Base-by-base conservation (phyloP, 768 basidiomycete species). In the Rhodotorula paludigena region DNA sequence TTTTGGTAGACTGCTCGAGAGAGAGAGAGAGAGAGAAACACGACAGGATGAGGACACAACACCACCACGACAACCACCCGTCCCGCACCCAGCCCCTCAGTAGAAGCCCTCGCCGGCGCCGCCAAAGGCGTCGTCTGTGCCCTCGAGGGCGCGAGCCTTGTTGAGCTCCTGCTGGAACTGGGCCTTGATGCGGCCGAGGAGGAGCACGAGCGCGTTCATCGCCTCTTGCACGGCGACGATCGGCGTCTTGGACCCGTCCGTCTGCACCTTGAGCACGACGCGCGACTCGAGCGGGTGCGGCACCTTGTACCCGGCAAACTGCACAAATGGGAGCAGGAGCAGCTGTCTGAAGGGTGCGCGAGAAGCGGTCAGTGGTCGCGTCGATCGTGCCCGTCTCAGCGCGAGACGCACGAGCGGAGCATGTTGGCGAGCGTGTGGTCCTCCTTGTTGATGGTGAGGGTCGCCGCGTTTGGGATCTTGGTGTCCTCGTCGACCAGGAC, bases 301-400 rank as follows among this genome's bases (percentile, higher is more conserved):
- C 45, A 92, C 91, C 81, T 93, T 92, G 86, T 98, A 98, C 3
- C 96, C 96, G 2, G 93, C 93, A 77, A 98, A 98, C 68, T 92
- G 86, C 72, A 97, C 86, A 72, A 86, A 83, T 11, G 90, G 88
- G 84, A 89, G 88, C 14, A 86, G 80, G 41, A 97, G 86, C 36
- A 98, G 87, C 83, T 99, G 92, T 6, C 93, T 96, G 32, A 20
- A 9, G 32, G 15, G 23, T 20, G 12, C 35, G 52, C 9, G 33
- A 23, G 30, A 2, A 21, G 3, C 20, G 16, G 32, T 52, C 30
- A 51, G 49, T 44, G 32, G 48, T n/a, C n/a, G n/a, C n/a, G n/a
- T n/a, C n/a, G n/a, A n/a, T n/a, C n/a, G n/a, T n/a, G n/a, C n/a
- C n/a, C n/a, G n/a, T n/a, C n/a, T n/a, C n/a, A n/a, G n/a, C n/a